Evolutionary conservation across 129 eudicot genomes (phyloP).

Genomic region (Flaveria trinervia): DNA sequence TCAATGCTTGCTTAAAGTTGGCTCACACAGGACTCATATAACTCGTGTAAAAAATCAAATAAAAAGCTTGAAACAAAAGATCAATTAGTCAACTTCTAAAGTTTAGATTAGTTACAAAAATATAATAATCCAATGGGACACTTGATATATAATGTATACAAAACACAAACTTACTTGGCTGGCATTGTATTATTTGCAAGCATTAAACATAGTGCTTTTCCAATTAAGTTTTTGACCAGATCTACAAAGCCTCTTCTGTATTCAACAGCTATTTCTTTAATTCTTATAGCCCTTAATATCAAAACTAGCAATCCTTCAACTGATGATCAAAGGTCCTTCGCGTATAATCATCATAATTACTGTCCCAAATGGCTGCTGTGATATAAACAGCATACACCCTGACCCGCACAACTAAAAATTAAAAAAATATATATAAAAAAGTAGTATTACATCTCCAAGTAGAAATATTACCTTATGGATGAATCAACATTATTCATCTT

Average conservation of each 20-base stretch:
- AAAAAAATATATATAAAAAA: background rate
- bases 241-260: conserved; percentile 15
- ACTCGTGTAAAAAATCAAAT: background rate
- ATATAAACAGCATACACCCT: background rate
- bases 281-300: background rate
- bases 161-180: conserved; percentile 17
- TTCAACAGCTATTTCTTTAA: conserved; percentile 10
- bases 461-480: conserved; percentile 29
- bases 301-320: conserved; percentile 22
- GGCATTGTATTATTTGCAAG: conserved; percentile 18
- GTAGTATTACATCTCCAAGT: background rate
- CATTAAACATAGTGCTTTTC: conserved; percentile 15
- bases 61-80: background rate
- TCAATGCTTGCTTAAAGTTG: background rate
- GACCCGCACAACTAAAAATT: background rate
- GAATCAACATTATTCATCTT: conserved; percentile 40
- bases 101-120: conserved; percentile 20
- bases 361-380: background rate
- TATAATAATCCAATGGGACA: conserved; percentile 18
- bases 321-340: conserved; percentile 12
- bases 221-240: conserved; percentile 8
- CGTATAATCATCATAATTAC: conserved; percentile 3
- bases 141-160: conserved; percentile 18
- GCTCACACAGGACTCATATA: background rate
- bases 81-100: conserved; percentile 7